Evolutionary conservation across 2,329 filamentous ascomycete genomes (phyloP), one percentile per base, ranked within the genome.

Genomic region (Ascochyta viciae-villosae): DNA sequence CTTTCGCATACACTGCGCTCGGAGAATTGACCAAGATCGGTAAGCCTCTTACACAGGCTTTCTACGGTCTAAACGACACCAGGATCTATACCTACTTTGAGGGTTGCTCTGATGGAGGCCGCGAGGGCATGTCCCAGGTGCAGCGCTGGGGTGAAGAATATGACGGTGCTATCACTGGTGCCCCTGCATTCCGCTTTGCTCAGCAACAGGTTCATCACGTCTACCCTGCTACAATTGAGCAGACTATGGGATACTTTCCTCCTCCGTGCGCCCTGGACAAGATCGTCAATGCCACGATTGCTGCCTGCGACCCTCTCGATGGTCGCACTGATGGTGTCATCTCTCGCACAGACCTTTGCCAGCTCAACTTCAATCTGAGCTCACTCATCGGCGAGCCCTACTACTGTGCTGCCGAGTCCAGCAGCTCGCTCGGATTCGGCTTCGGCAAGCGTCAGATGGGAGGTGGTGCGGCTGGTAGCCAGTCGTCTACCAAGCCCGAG

Each of bases 251-350:
- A 42, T 82, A 82, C 64, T 77, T 71, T 52, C 80, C 75, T 16
- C 75, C 72, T 27, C 74, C 76, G 8, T 81, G 79, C 60, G 81
- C 82, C 51, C 62, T 85, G 13, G 72, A 76, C 12, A 80, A 79
- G 65, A 84, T 85, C 40, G 76, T 82, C 22, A 85, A 84, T 63
- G 73, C 76, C 38, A 85, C 83, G 7, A 84, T 86, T 44, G 73
- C 74, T 1, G 79, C 79, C 26, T 87, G 84, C 47, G 83, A 87
- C 57, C 71, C 77, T 6, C 74, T 86, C 8, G 84, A 86, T 54
- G 84, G 84, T 4, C 76, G 77, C 39, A 77, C 74, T 0, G 84
- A 86, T 50, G 83, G 83, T 12, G 81, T 86, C 8, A 76, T 86
- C 42, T 74, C 78, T 6, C 75, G 81, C 8, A 78, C 77, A 0